A percentile compares a stretch with the other conserved stretches of the same genome.
Conservation (phyloP, 352 stramenopile species). For the Phytophthora uliginosa region DNA sequence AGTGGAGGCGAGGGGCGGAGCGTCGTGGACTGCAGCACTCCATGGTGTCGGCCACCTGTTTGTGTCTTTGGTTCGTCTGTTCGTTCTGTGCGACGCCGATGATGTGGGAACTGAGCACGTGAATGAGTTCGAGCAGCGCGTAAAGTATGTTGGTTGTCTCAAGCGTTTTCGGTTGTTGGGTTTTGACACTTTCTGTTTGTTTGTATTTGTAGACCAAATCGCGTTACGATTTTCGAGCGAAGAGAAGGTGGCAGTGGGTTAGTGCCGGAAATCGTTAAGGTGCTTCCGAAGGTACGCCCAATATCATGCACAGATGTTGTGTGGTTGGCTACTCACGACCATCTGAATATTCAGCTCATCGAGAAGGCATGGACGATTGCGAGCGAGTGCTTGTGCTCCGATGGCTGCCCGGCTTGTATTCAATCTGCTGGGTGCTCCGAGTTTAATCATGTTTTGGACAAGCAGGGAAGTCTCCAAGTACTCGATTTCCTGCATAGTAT, state of each 20-base stretch:
- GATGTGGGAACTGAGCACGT: conserved; percentile 91
- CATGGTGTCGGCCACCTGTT: conserved; percentile 94
- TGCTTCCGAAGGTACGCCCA: conserved; percentile 61
- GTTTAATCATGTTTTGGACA: conserved; percentile 93
- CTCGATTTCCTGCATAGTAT: conserved; percentile 59
- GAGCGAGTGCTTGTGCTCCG: conserved; percentile 74
- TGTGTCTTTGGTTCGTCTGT: conserved; percentile 93
- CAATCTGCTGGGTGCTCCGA: conserved; percentile 88
- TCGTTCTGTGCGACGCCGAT: conserved; percentile 89
- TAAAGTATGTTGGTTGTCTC: conserved; percentile 42
- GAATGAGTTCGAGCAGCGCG: conserved; percentile 75
- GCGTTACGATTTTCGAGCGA: conserved; percentile 91
- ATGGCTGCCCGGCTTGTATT: conserved; percentile 92
- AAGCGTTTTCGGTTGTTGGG: background rate
- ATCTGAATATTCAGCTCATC: conserved; percentile 41
- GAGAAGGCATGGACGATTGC: conserved; percentile 75
- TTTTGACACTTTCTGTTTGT: conserved; percentile 1
- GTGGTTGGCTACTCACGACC: background rate
- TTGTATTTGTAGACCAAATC: conserved; percentile 60
- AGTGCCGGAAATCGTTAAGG: conserved; percentile 77
- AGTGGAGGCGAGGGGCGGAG: conserved; percentile 44
- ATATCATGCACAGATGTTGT: background rate
- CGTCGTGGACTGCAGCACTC: conserved; percentile 63
- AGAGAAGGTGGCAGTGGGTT: conserved; percentile 91
- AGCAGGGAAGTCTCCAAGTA: conserved; percentile 77